Evolutionary conservation across 176 grass and related monocot genomes (phyloP).

Genomic region (Pontederia crassipes): DNA sequence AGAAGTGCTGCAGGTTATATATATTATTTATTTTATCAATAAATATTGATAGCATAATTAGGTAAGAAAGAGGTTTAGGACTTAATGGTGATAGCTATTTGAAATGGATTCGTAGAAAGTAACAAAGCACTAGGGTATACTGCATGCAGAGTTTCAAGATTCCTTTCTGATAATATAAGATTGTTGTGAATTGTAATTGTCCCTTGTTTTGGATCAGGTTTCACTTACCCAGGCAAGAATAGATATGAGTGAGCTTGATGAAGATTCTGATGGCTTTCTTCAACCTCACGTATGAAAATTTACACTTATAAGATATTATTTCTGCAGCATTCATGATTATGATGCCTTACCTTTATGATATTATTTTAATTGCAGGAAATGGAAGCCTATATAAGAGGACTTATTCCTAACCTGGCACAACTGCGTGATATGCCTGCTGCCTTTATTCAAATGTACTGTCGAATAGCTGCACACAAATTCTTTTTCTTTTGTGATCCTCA

Average conservation of each 20-base stretch:
- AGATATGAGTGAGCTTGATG: constrained; percentile 99
- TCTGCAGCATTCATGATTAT: constrained; percentile 12
- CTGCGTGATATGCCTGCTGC: constrained; percentile 75
- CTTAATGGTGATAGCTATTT: too few species aligned
- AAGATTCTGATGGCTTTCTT: constrained; percentile 99
- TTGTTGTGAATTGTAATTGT: not conserved
- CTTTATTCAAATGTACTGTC: constrained; percentile 98
- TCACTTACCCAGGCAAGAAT: constrained; percentile 99
- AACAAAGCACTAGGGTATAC: too few species aligned
- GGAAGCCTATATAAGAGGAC: constrained; percentile 97
- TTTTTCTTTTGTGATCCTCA: constrained; percentile 99
- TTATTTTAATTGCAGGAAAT: constrained; percentile 58
- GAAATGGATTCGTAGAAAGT: too few species aligned
- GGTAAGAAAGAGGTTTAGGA: too few species aligned
- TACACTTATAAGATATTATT: constrained; percentile 3
- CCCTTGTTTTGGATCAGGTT: constrained; percentile 42
- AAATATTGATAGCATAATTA: too few species aligned
- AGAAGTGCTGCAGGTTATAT: not conserved
- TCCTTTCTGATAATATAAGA: too few species aligned
- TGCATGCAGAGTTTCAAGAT: too few species aligned
- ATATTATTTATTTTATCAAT: too few species aligned
- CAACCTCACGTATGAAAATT: constrained; percentile 73
- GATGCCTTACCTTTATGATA: constrained; percentile 18
- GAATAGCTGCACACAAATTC: constrained; percentile 98
- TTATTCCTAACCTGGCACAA: constrained; percentile 96